Conservation (phyloP, 176 grass and related monocot genomes). For the barley (Hordeum vulgare) region MorexV3_pseudomolecules_assembly NC_058521.1:554585336-554585835, state of each 20-base stretch:
- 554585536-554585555: constrained; percentile 87
- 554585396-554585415: background rate
- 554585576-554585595: constrained; percentile 38
- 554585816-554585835: no score
- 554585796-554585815: no score
- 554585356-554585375: constrained; percentile 60
- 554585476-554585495: constrained; percentile 32
- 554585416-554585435: constrained; percentile 14
- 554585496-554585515: constrained; percentile 78
- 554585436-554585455: no score
- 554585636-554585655: constrained; percentile 92
- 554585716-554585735: constrained; percentile 44
- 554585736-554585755: constrained; percentile 52
- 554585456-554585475: background rate
- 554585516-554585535: constrained; percentile 56
- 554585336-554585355: constrained; percentile 46
- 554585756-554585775: constrained; percentile 50
- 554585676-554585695: constrained; percentile 59
- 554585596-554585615: constrained; percentile 59
- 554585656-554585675: constrained; percentile 45
- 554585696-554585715: constrained; percentile 52
- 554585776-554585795: constrained; percentile 12
- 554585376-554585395: constrained; percentile 61
- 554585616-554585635: constrained; percentile 61
- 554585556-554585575: constrained; percentile 60